phyloP scores from a whole-genome alignment of 306 rosid species.

The Prinsepia uniflora region DNA sequence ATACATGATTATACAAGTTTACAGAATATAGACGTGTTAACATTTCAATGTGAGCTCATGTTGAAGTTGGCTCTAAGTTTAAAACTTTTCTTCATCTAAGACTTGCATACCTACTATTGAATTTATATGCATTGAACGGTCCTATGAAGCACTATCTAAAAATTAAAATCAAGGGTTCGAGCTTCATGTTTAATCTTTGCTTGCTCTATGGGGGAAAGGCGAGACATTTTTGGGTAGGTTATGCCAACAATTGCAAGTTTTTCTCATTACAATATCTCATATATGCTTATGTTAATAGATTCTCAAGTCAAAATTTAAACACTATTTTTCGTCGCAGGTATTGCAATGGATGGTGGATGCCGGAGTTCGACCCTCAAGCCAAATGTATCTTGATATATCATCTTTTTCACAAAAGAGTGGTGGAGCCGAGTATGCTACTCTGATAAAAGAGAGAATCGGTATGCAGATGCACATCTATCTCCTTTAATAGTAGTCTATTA shows the following conservation, averaged over 20 bases:
- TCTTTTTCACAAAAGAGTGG: conserved; percentile 59
- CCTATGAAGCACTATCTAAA: neutral
- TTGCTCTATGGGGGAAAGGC: neutral
- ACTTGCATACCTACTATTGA: neutral
- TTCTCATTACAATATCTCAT: neutral
- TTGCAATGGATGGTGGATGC: conserved; percentile 92
- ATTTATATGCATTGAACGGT: neutral
- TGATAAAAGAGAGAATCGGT: conserved; percentile 75
- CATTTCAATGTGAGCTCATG: neutral
- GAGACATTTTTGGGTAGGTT: neutral
- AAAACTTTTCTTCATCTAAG: neutral
- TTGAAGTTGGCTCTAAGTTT: neutral
- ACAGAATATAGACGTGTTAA: neutral
- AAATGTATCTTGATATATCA: conserved; percentile 62
- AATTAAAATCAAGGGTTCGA: neutral
- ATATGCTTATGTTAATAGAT: neutral
- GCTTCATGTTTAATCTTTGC: neutral
- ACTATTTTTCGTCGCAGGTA: conserved; percentile 45
- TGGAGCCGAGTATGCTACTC: conserved; percentile 64
- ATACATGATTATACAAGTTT: neutral
- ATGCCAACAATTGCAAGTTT: neutral
- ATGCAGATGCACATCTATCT: conserved; percentile 27
- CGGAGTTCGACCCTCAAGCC: conserved; percentile 64
- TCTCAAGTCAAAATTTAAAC: neutral
- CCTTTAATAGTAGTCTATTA: conserved; percentile 3